phyloP scores from a whole-genome alignment of 1,284 basidiomycete genomes.

The Austroboletus novae-zelandiae region DNA sequence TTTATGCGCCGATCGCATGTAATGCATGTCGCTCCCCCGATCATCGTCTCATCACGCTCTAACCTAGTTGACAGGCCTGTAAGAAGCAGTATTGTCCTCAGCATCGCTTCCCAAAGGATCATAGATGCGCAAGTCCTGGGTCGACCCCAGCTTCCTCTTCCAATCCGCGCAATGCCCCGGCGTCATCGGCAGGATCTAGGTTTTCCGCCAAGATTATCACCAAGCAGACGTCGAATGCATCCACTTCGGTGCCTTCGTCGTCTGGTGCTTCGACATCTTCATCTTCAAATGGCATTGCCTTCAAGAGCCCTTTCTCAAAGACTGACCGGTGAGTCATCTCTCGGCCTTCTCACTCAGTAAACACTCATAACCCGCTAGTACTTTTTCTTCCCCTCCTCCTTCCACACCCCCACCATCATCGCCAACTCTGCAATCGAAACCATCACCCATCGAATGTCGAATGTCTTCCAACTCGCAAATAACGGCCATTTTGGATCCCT shows the following conservation, averaged over 20 bases:
- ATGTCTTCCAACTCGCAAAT: slow-evolving; percentile 26
- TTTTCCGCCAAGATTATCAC: slow-evolving; percentile 2
- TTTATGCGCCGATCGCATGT: slow-evolving; percentile 72
- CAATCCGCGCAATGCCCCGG: slow-evolving; percentile 7
- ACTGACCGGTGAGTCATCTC: slow-evolving; percentile 62
- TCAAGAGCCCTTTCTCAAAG: slow-evolving; percentile 57
- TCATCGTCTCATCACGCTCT: background rate
- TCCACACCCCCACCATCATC: slow-evolving; percentile 7
- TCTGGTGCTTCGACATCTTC: slow-evolving; percentile 11
- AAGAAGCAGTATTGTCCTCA: slow-evolving; percentile 65
- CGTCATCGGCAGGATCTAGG: slow-evolving; percentile 7
- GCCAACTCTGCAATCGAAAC: slow-evolving; percentile 8
- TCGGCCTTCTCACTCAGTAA: slow-evolving; percentile 41
- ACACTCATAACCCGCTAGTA: slow-evolving; percentile 65
- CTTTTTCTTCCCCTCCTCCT: slow-evolving; percentile 32
- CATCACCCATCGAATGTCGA: slow-evolving; percentile 10
- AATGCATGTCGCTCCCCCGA: slow-evolving; percentile 45
- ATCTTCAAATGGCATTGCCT: slow-evolving; percentile 10
- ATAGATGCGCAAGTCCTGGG: slow-evolving; percentile 46
- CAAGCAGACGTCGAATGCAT: slow-evolving; percentile 6
- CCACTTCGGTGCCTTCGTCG: slow-evolving; percentile 12
- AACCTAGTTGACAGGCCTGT: slow-evolving; percentile 50
- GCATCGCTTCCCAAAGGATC: slow-evolving; percentile 72
- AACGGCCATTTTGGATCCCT: slow-evolving; percentile 36
- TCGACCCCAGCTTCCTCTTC: slow-evolving; percentile 16